Evolutionary conservation across 768 basidiomycete species (phyloP), one percentile per base, ranked within the genome.

Genomic region (Sutorius australiensis): DNA sequence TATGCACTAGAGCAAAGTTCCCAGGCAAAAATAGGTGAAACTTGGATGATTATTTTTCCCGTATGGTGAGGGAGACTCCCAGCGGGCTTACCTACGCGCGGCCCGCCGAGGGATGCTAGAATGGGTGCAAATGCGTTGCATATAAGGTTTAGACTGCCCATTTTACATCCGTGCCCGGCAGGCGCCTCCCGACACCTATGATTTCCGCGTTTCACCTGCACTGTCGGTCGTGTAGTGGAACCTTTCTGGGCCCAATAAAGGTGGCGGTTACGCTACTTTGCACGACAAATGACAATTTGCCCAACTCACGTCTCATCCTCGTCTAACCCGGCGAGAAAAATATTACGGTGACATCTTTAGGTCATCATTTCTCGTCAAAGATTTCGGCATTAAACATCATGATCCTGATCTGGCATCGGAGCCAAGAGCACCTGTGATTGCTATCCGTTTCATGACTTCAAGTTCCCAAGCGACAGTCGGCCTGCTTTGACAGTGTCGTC

Each of bases 11-110:
- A 50, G 19, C 31, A 37, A 43, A 17, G 38, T 32, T 50, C 57
- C 30, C 58, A 43, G 46, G 48, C 34, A 55, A 61, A 56, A 37
- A 48, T 55, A 32, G 46, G 56, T 45, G 53, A 59, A 55, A 53
- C 31, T 39, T 45, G 60, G 60, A 45, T 43, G 55, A 59, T 54
- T n/a, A 32, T 43, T 61, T 50, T 55, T 48, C 48, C 58, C 11
- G 9, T 50, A 24, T 37, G 46, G 38, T 32, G 32, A 52, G 10
- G 10, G 38, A 46, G 32, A 28, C 41, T 55, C 55, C 44, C 51
- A 51, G 55, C 34, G 30, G 53, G 56, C 53, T 59, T 56, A 62
- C 58, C 50, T 42, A 42, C 50, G 42, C 21, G 19, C 39, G 43
- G 37, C 27, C 39, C 24, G 45, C 24, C 37, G 39, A 49, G 46